Evolutionary conservation across 2,329 filamentous ascomycete species (phyloP).

Genomic region (Berkeleyomyces rouxiae): DNA sequence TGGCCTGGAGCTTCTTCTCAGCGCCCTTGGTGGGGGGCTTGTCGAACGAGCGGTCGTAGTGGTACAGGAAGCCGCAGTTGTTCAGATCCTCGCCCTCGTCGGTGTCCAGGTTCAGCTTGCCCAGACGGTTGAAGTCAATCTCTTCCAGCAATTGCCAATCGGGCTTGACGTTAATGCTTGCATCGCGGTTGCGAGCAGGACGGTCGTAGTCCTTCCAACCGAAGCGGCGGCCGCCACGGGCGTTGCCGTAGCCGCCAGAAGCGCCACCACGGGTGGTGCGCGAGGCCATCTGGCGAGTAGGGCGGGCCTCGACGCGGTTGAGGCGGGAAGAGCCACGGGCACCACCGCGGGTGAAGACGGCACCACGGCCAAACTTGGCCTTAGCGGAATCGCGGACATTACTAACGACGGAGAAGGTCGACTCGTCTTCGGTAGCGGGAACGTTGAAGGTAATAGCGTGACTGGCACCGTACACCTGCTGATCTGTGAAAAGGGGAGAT

Average conservation of each 20-base stretch:
- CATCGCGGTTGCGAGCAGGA: slow-evolving; percentile 87
- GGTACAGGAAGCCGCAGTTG: slow-evolving; percentile 92
- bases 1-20: slow-evolving; percentile 70
- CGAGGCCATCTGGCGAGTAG: slow-evolving; percentile 46
- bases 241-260: slow-evolving; percentile 37
- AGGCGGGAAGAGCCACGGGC: slow-evolving; percentile 56
- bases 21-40: slow-evolving; percentile 79
- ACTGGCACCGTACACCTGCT: slow-evolving; percentile 91
- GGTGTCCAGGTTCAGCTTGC: slow-evolving; percentile 89
- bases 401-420: slow-evolving; percentile 94
- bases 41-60: slow-evolving; percentile 92
- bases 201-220: slow-evolving; percentile 99
- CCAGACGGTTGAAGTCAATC: slow-evolving; percentile 91
- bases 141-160: slow-evolving; percentile 95
- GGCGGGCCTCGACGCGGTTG: slow-evolving; percentile 47
- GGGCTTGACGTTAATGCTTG: slow-evolving; percentile 87
- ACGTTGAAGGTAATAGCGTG: slow-evolving; percentile 77
- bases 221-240: slow-evolving; percentile 68
- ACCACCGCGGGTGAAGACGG: slow-evolving; percentile 72
- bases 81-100: slow-evolving; percentile 92
- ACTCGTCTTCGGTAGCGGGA: slow-evolving; percentile 86
- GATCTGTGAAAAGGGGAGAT: slow-evolving; percentile 41
- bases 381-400: slow-evolving; percentile 78
- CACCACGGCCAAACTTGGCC: slow-evolving; percentile 74
- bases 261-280: slow-evolving; percentile 54